Base-by-base conservation (phyloP, 768 basidiomycete genomes). In the Kwoniella mangroviensis region DNA sequence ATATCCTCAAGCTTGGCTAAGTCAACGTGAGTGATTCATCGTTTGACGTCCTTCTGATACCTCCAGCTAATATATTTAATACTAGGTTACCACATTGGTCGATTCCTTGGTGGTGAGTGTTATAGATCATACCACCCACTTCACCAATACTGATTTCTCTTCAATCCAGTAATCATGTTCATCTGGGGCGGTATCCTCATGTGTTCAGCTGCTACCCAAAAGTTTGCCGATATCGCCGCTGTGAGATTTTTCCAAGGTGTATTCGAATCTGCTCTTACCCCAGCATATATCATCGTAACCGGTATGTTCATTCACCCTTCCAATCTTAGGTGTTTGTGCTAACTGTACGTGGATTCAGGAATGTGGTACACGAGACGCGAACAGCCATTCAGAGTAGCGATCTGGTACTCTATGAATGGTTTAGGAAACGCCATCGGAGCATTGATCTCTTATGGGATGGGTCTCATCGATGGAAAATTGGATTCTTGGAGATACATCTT, bases 361-460 rank as follows among this genome's bases (percentile, higher is more conserved):
- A 76, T 75, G 71, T 71, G 72, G 72, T 73, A 84, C 70, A 84
- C 82, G 4, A 73, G 84, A 19, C 59, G 55, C 4, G 82, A 85
- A 56, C 84, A 84, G 63, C 84, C 84, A 1, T 71, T 72, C 7
- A 69, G 81, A 41, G 83, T 84, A 55, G 78, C 75, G 22, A 71
- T 68, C 52, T 82, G 82, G 83, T 82, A 84, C 69, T 63, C 72
- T 11, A 79, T 79, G 13, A 84, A 85, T 65, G 84, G 84, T 0
- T 11, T 83, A 4, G 84, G 84, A 11, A 80, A 84, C 41, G 84
- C 81, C 2, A 57, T 78, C 28, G 83, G 84, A 24, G 84, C 84
- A 1, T 73, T 85, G 3, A 67, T 85, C 19, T 63, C 62, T 11
- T 63, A 63, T 52, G 62, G 62, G 4, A 63, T 63, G 62, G 62